These are phyloP conservation scores for Tolypocladium pustulatum DNA, from an alignment of 2,329 filamentous ascomycete species.

Conservation along the genomic window DNA sequence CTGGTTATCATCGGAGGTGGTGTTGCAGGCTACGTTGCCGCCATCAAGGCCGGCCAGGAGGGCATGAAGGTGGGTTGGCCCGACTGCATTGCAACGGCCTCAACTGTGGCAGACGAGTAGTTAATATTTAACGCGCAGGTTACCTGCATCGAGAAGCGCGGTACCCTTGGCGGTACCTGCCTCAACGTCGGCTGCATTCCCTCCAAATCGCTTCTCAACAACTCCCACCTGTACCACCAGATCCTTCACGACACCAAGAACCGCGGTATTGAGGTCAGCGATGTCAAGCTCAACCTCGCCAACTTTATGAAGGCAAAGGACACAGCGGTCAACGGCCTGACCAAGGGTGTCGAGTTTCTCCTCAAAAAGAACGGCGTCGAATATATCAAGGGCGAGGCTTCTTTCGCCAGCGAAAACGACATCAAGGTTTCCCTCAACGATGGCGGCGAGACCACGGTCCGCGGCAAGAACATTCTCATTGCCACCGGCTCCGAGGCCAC, in stretches of 20 bases:
- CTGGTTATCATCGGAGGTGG: constrained; percentile 96
- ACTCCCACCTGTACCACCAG: constrained; percentile 96
- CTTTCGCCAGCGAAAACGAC: constrained; percentile 82
- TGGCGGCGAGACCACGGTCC: constrained; percentile 77
- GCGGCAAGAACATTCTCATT: constrained; percentile 96
- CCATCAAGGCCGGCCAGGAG: constrained; percentile 97
- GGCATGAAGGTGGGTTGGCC: constrained; percentile 72
- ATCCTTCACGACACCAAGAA: constrained; percentile 94
- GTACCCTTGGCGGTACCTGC: constrained; percentile 88
- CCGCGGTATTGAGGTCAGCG: constrained; percentile 92
- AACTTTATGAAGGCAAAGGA: constrained; percentile 99
- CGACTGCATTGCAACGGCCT: not conserved
- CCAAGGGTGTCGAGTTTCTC: constrained; percentile 95
- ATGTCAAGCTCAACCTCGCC: constrained; percentile 89
- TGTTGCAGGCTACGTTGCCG: constrained; percentile 96
- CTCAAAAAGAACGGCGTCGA: constrained; percentile 99
- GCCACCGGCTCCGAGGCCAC: constrained; percentile 93
- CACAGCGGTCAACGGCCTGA: constrained; percentile 74
- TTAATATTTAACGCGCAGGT: constrained; percentile 44
- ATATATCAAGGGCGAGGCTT: constrained; percentile 88
- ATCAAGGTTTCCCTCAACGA: constrained; percentile 84
- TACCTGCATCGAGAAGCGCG: constrained; percentile 96
- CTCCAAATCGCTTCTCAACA: constrained; percentile 98
- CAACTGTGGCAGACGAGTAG: not conserved
- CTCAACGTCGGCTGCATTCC: constrained; percentile 99